Evolutionary conservation across 1,284 basidiomycete genomes (phyloP).

Genomic region (Peniophora sp.): DNA sequence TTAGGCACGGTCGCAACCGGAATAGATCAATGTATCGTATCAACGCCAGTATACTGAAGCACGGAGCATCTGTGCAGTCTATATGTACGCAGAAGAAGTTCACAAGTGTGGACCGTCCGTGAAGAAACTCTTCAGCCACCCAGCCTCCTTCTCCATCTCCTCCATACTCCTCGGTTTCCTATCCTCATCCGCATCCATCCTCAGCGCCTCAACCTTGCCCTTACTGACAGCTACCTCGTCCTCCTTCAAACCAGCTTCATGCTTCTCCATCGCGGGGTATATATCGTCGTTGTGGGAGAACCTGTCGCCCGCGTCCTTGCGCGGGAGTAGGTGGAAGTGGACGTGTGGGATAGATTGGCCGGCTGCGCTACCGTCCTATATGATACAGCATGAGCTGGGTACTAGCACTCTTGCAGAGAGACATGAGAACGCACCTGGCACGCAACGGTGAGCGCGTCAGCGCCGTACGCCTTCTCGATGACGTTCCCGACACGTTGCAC

Average conservation of each 20-base stretch:
- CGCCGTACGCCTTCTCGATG: conserved; percentile 65
- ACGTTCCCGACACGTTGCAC: conserved; percentile 67
- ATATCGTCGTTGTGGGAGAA: conserved; percentile 71
- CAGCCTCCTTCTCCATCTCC: conserved; percentile 28
- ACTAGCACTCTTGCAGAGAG: conserved; percentile 2
- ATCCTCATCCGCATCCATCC: conserved; percentile 65
- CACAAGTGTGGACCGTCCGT: too few species aligned
- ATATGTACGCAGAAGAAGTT: too few species aligned
- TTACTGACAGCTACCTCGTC: conserved; percentile 22
- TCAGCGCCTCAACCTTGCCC: conserved; percentile 27
- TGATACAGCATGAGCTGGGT: conserved; percentile 1
- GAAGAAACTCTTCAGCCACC: conserved; percentile 26
- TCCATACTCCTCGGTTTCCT: conserved; percentile 50
- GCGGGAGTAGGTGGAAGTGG: conserved; percentile 84
- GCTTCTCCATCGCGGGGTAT: conserved; percentile 69
- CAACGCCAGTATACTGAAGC: too few species aligned
- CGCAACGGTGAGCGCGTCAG: conserved; percentile 73
- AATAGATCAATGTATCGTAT: too few species aligned
- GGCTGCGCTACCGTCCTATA: conserved; percentile 80
- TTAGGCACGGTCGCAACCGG: too few species aligned
- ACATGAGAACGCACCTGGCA: conserved; percentile 53
- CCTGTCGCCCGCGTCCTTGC: conserved; percentile 59
- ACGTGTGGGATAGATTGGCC: conserved; percentile 88
- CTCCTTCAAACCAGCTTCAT: conserved; percentile 42
- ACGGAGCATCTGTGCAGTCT: too few species aligned